Conservation (phyloP, 805 yeast species). For the Grigorovia transvaalensis region DNA sequence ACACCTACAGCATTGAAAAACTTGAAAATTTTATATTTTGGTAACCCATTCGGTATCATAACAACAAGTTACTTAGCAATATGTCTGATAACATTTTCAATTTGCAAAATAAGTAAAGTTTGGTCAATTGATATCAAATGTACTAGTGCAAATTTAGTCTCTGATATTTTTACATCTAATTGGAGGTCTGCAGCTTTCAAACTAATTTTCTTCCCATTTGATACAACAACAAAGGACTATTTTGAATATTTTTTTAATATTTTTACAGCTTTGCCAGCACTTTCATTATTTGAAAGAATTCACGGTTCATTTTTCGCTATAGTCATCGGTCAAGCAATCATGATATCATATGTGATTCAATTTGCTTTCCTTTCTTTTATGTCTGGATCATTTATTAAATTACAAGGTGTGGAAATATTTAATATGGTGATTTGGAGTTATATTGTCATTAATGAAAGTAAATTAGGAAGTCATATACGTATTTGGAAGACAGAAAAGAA, state of each 20-base stretch:
- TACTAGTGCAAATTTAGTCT: neutral
- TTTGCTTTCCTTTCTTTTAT: neutral
- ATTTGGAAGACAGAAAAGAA: neutral
- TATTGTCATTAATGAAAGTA: slow-evolving; percentile 1
- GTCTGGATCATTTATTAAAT: neutral
- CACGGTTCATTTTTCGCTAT: slow-evolving; percentile 1
- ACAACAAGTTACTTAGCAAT: neutral
- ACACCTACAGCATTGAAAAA: neutral
- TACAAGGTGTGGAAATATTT: slow-evolving; percentile 1
- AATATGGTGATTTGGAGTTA: slow-evolving; percentile 1
- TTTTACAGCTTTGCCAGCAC: neutral
- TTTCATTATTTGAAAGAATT: slow-evolving; percentile 1
- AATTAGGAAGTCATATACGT: neutral
- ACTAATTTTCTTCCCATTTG: slow-evolving; percentile 1
- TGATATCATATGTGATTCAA: neutral
- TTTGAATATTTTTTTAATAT: no score
- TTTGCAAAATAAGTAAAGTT: neutral
- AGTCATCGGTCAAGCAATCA: neutral
- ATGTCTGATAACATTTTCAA: neutral
- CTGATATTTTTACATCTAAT: neutral
- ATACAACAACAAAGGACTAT: neutral
- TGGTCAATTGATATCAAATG: neutral
- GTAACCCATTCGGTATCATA: neutral
- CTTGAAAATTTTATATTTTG: no score
- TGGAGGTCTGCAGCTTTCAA: neutral